A percentile compares a stretch with the other conserved stretches of the same genome.
Conservation (phyloP, 805 yeast genomes). For the Kodamaea neixiangensis region DNA sequence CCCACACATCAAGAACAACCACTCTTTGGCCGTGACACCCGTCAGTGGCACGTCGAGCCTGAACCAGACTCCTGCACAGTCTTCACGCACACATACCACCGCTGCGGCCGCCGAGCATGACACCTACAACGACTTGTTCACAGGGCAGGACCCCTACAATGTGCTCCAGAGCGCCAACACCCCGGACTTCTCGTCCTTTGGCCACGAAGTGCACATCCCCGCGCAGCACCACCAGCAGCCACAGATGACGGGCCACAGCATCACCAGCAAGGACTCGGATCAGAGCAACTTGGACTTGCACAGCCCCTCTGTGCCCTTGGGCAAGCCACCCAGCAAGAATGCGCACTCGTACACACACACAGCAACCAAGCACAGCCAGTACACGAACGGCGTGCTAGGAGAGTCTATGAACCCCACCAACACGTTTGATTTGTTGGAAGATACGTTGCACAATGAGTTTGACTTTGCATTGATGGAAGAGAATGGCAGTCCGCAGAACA, state of each 20-base stretch:
- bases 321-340: conserved; percentile 10
- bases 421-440: conserved; percentile 9
- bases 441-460: conserved; percentile 13
- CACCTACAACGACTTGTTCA: conserved; percentile 7
- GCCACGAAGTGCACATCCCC: not conserved
- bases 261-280: conserved; percentile 3
- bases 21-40: conserved; percentile 4
- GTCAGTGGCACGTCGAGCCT: conserved; percentile 1
- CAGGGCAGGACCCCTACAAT: conserved; percentile 14
- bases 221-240: conserved; percentile 1
- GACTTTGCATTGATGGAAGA: conserved; percentile 8
- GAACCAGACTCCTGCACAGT: conserved; percentile 5
- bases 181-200: conserved; percentile 1
- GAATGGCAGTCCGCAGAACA: conserved; percentile 10
- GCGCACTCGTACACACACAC: conserved; percentile 19
- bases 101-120: not conserved
- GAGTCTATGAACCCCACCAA: conserved; percentile 6
- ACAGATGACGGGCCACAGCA: conserved; percentile 7
- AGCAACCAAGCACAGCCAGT: conserved; percentile 7
- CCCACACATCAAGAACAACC: not conserved
- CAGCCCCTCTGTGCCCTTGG: conserved; percentile 11
- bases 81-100: not conserved
- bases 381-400: not conserved
- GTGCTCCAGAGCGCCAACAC: conserved; percentile 7
- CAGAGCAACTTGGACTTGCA: conserved; percentile 6